A percentile compares a stretch with the other conserved stretches of the same genome.
Conservation (phyloP, 2,329 filamentous ascomycete species). For the Colletotrichum trifolii region DNA sequence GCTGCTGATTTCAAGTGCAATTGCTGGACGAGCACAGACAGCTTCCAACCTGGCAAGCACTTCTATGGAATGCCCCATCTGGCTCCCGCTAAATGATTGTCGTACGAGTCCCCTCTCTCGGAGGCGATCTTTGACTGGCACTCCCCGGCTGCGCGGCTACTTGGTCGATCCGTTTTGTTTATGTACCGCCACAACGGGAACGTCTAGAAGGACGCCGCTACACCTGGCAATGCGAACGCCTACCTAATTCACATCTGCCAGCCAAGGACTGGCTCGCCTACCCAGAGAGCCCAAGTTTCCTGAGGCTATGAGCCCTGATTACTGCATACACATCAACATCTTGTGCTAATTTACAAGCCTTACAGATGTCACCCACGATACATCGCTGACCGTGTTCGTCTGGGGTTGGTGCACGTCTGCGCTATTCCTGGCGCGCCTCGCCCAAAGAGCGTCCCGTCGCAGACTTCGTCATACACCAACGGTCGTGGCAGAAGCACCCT, state of each 20-base stretch:
- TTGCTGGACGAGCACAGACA: conserved; percentile 6
- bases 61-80: conserved; percentile 15
- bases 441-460: conserved; percentile 21
- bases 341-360: conserved; percentile 3
- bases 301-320: conserved; percentile 2
- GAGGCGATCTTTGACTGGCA: conserved; percentile 24
- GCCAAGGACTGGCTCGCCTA: conserved; percentile 19
- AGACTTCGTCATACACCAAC: conserved; percentile 34
- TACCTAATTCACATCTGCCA: conserved; percentile 27
- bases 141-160: conserved; percentile 33
- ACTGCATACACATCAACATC: not conserved
- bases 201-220: conserved; percentile 28
- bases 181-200: conserved; percentile 33
- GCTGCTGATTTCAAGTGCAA: conserved; percentile 17
- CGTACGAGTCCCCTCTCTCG: conserved; percentile 34
- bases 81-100: conserved; percentile 32
- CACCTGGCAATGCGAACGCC: conserved; percentile 7
- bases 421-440: conserved; percentile 31
- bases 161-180: conserved; percentile 27
- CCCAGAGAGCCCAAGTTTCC: conserved; percentile 8
- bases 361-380: not conserved
- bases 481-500: conserved; percentile 33
- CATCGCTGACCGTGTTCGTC: conserved; percentile 1
- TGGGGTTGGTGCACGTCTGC: conserved; percentile 18
- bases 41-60: conserved; percentile 13